A percentile compares a stretch with the other conserved stretches of the same genome.
Conservation (phyloP, 257 asterid species). For the Gardenia jasminoides region DNA sequence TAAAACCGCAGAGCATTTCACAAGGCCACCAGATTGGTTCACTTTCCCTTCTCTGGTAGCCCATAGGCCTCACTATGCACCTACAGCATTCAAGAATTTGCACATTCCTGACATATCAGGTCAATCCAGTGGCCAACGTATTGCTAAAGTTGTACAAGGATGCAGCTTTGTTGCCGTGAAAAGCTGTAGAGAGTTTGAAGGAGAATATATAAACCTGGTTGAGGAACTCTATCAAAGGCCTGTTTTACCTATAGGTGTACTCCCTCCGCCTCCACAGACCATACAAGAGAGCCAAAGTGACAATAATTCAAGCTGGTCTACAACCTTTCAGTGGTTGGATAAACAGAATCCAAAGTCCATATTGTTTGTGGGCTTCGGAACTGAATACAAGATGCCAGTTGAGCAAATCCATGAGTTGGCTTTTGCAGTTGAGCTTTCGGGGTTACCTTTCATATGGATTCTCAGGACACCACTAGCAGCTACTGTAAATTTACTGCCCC, state of each 20-base stretch:
- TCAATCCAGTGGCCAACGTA: conserved; percentile 35
- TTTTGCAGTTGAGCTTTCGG: conserved; percentile 36
- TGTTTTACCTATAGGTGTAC: conserved; percentile 40
- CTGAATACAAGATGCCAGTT: conserved; percentile 46
- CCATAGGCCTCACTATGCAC: conserved; percentile 26
- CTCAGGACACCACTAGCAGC: conserved; percentile 34
- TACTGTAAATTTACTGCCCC: conserved; percentile 29
- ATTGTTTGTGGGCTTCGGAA: conserved; percentile 49
- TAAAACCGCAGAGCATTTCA: conserved; percentile 26
- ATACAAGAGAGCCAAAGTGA: neutral
- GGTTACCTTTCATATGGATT: conserved; percentile 46
- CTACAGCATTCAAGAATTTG: conserved; percentile 12
- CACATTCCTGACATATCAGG: conserved; percentile 37
- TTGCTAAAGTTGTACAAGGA: conserved; percentile 28
- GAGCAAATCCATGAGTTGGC: conserved; percentile 49
- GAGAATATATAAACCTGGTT: conserved; percentile 25
- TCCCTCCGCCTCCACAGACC: conserved; percentile 33
- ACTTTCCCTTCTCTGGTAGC: conserved; percentile 35
- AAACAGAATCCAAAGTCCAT: conserved; percentile 35
- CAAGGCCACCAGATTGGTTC: conserved; percentile 39
- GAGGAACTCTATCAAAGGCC: conserved; percentile 34
- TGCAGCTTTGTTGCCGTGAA: conserved; percentile 34
- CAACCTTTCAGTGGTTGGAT: conserved; percentile 37
- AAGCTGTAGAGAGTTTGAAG: conserved; percentile 45
- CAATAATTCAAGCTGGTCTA: conserved; percentile 15